Conservation (phyloP, 2,329 filamentous ascomycete genomes). For the Aureobasidium sp. region DNA sequence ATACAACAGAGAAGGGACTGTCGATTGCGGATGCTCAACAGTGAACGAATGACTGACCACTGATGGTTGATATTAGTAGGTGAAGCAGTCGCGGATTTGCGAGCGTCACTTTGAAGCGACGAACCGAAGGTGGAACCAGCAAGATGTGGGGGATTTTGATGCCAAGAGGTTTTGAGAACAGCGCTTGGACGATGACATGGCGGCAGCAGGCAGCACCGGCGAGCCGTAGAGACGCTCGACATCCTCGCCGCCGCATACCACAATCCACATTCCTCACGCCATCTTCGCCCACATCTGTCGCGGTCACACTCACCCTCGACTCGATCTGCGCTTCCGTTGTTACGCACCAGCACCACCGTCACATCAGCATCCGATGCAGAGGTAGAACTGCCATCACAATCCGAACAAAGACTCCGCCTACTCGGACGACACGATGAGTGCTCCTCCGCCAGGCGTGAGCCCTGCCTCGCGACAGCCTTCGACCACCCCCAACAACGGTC, state of each 20-base stretch:
- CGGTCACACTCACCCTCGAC: not conserved
- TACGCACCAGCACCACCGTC: not conserved
- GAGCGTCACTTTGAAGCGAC: not conserved
- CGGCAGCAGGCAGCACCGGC: not conserved
- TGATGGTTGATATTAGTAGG: not conserved
- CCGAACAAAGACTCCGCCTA: not conserved
- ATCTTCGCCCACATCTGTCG: not conserved
- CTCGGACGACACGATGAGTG: slow-evolving; percentile 22
- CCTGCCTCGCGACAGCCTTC: slow-evolving; percentile 24
- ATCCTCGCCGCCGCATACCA: not conserved
- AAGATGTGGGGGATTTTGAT: not conserved
- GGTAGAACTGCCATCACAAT: not conserved
- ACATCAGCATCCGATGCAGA: not conserved
- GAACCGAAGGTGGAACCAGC: not conserved
- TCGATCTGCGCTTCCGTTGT: not conserved
- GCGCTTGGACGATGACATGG: not conserved
- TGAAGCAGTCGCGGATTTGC: not conserved
- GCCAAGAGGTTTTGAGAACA: not conserved
- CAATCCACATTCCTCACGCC: not conserved
- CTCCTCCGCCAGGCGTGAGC: slow-evolving; percentile 24
- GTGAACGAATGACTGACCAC: not conserved
- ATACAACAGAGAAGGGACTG: not conserved
- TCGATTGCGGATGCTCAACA: not conserved
- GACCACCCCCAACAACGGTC: slow-evolving; percentile 29
- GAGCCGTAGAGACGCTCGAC: not conserved